A percentile compares a stretch with the other conserved stretches of the same genome.
Evolutionary conservation across 768 basidiomycete species (phyloP).

Genomic region (Boletus reticuloceps): DNA sequence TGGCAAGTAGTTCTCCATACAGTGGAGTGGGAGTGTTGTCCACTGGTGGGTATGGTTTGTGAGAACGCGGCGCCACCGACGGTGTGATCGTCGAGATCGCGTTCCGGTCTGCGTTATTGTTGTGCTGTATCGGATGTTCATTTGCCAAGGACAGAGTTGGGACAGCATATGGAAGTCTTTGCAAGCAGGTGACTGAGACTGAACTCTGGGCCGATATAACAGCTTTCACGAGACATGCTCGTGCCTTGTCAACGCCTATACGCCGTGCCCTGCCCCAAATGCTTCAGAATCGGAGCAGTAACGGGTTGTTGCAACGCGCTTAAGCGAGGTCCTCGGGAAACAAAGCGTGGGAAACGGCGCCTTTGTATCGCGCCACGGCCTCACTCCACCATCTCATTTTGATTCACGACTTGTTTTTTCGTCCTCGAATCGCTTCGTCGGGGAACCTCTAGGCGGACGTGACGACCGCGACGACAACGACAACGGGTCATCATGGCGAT

Average conservation of each 20-base stretch:
- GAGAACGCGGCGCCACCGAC: neutral
- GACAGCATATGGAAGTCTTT: no score
- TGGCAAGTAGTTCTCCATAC: neutral
- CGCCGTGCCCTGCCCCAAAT: neutral
- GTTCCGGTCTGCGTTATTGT: neutral
- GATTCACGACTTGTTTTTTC: constrained; percentile 23
- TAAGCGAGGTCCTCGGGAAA: constrained; percentile 17
- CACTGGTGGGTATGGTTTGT: neutral
- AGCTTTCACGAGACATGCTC: neutral
- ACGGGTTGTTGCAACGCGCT: constrained; percentile 8
- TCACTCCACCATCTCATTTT: constrained; percentile 9
- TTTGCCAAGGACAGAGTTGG: no score
- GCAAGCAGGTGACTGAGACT: neutral
- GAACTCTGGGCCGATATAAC: neutral
- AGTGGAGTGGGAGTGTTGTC: neutral
- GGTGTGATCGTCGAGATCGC: neutral
- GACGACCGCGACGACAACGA: constrained; percentile 16
- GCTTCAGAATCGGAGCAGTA: neutral
- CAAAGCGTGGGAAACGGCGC: constrained; percentile 22
- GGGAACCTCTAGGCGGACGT: constrained; percentile 3
- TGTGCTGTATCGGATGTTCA: neutral
- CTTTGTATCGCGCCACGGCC: constrained; percentile 12
- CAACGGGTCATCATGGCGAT: constrained; percentile 15
- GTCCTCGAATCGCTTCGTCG: constrained; percentile 7
- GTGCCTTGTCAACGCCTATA: constrained; percentile 5